These are phyloP conservation scores for Thalassia testudinum DNA, from an alignment of 116 monocot species.

Conservation along the genomic window DNA sequence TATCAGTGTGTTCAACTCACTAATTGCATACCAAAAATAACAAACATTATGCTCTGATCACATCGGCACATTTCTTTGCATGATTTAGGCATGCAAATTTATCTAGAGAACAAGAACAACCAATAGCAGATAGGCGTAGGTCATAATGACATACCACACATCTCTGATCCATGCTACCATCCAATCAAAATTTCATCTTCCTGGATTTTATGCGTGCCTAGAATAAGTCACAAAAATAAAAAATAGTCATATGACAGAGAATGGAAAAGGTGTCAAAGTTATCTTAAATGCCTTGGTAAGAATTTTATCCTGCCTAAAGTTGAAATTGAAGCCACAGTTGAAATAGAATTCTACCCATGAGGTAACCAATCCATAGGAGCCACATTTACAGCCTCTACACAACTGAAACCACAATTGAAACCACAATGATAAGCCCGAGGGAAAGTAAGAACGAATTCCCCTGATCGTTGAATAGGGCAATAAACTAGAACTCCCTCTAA, in stretches of 20 bases:
- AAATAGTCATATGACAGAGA: no score
- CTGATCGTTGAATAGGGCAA: conserved; percentile 62
- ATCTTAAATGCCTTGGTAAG: no score
- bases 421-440: conserved; percentile 93
- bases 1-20: conserved; percentile 47
- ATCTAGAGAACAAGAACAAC: conserved; percentile 64
- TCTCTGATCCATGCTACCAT: conserved; percentile 56
- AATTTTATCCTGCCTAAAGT: no score
- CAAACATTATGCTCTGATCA: conserved; percentile 41
- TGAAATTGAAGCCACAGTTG: no score
- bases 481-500: conserved; percentile 79
- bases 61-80: conserved; percentile 74
- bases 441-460: conserved; percentile 93
- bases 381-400: conserved; percentile 91
- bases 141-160: conserved; percentile 84
- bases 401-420: conserved; percentile 93
- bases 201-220: conserved; percentile 41
- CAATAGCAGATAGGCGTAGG: conserved; percentile 74
- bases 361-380: conserved; percentile 97
- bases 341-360: conserved; percentile 71
- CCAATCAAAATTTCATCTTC: conserved; percentile 76
- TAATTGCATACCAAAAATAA: conserved; percentile 73
- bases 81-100: conserved; percentile 83
- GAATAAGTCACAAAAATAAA: background rate
- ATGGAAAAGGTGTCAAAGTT: no score